Base-by-base conservation (phyloP, 2,329 filamentous ascomycete genomes). In the Chaetomium strumarium region DNA sequence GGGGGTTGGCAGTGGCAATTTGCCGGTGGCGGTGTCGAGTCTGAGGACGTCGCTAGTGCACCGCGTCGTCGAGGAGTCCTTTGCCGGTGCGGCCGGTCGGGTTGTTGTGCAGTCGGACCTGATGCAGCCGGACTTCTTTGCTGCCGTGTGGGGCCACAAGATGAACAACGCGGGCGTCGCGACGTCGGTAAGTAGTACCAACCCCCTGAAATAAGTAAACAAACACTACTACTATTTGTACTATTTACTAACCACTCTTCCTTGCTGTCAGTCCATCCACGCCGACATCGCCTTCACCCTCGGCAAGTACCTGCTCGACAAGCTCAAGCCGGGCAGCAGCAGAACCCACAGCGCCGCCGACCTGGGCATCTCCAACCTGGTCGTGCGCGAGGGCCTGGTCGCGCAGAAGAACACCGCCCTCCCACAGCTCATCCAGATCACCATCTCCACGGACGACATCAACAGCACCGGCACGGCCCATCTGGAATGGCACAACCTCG, bases 211-310 rank as follows among this genome's bases (percentile, higher is more conserved):
- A 24, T 24, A 7, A 24, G 4, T 24, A 7, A 24, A 24, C 4
- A 24, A 24, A 24, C 24, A 24, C 9, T 34, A 3, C 40, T 29
- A 31, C n/a, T n/a, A n/a, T n/a, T n/a, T n/a, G n/a, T n/a, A 7
- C 30, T 33, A 33, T 12, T 14, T 34, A 3, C 40, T 29, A 31
- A 30, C 24, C 20, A 3, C 40, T n/a, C 10, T 29, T 31, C 20
- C 14, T 5, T 30, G 11, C 43, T 33, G 7, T 7, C 31, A 64
- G 63, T 72, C 70, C 4, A 63, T 84, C 19, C 81, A 84, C 55
- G 81, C 79, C 12, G 83, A 86, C 56, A 84, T 85, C 68, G 80
- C 79, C 2, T 76, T 80, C 67, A 86, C 83, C 2, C 69, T 85
- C 14, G 77, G 75, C 46, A 74, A 81, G 57, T 85, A 86, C 62